A percentile compares a stretch with the other conserved stretches of the same genome.
phyloP scores from a whole-genome alignment of 176 grass and related monocot species.

The Secale cereale region DNA sequence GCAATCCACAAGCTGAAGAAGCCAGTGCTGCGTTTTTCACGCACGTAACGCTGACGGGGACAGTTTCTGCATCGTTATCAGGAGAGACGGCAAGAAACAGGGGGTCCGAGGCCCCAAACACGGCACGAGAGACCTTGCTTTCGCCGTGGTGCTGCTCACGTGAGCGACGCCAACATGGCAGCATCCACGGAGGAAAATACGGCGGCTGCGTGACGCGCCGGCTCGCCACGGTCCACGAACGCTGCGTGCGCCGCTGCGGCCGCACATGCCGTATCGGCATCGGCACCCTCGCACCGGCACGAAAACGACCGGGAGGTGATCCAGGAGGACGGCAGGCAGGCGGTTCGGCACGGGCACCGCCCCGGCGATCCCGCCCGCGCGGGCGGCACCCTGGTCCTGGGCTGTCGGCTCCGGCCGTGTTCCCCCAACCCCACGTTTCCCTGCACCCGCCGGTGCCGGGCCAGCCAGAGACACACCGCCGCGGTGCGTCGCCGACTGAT shows the following conservation, averaged over 20 bases:
- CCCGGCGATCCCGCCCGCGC: background rate
- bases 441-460: conserved; percentile 34
- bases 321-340: background rate
- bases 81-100: conserved; percentile 13
- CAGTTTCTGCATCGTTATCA: conserved; percentile 17
- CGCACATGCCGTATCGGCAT: conserved; percentile 25
- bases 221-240: background rate
- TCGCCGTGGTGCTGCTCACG: background rate
- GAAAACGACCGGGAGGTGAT: background rate
- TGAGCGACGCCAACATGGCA: conserved; percentile 24
- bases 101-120: background rate
- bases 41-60: background rate
- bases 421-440: conserved; percentile 21
- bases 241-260: conserved; percentile 1
- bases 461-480: conserved; percentile 15
- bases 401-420: background rate
- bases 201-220: conserved; percentile 7
- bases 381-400: conserved; percentile 4
- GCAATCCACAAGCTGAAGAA: background rate
- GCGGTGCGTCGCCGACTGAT: background rate
- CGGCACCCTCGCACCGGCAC: conserved; percentile 8
- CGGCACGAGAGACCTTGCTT: conserved; percentile 19
- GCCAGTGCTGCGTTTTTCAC: background rate
- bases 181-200: background rate
- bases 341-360: background rate